phyloP scores from a whole-genome alignment of 1,284 basidiomycete genomes.

The Agaricales sp. region DNA sequence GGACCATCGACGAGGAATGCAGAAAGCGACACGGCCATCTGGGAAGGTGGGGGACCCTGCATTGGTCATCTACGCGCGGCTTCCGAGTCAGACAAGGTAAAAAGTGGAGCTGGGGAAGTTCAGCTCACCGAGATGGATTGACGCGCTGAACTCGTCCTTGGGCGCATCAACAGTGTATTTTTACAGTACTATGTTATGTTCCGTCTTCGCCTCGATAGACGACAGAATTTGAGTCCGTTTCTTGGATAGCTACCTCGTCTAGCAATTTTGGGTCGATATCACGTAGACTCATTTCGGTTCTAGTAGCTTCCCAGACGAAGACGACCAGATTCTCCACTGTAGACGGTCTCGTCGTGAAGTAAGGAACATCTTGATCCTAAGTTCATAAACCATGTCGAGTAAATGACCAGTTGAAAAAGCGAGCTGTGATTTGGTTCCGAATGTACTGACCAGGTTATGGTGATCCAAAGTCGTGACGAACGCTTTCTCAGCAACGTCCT shows the following conservation, averaged over 20 bases:
- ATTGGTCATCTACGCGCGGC: too few species aligned
- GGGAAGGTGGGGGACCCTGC: too few species aligned
- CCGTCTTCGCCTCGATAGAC: background rate
- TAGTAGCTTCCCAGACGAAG: background rate
- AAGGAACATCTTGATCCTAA: background rate
- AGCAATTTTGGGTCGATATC: background rate
- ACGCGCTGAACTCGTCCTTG: too few species aligned
- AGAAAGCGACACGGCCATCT: too few species aligned
- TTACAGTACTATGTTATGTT: background rate
- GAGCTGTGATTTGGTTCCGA: too few species aligned
- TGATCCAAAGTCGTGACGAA: background rate
- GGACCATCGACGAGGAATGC: too few species aligned
- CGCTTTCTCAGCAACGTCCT: background rate
- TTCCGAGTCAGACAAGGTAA: too few species aligned
- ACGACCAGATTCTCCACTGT: background rate
- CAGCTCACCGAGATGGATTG: too few species aligned
- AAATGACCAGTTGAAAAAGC: too few species aligned
- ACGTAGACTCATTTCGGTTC: background rate
- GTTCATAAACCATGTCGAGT: too few species aligned
- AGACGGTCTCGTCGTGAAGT: background rate
- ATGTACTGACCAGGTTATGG: background rate
- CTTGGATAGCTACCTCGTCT: background rate
- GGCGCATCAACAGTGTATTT: background rate
- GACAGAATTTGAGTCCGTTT: background rate
- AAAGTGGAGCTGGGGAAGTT: too few species aligned